Base-by-base conservation (phyloP, 2,329 filamentous ascomycete genomes). In the Penicillium sumatraense region DNA sequence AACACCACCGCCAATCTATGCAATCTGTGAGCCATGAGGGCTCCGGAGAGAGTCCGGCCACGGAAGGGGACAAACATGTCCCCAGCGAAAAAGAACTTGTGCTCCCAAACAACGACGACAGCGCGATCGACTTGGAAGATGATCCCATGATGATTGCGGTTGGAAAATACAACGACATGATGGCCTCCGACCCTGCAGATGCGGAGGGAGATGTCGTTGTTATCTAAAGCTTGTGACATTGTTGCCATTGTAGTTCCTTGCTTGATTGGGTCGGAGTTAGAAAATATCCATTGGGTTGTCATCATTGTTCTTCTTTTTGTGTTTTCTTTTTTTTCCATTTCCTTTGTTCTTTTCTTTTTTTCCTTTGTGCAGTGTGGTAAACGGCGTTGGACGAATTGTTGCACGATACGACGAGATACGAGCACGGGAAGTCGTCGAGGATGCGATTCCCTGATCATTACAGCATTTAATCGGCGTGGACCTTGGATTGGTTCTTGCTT, bases 121-220 rank as follows among this genome's bases (percentile, higher is more conserved):
- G 89, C 65, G 89, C 88, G 1, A 91, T 91, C 57, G 87, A 87
- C 26, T 87, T 91, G 64, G 76, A 76, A 40, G 73, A 77, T 24
- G 75, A 78, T 49, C 74, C 75, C 5, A 73, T 75, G 62, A 59
- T 77, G 52, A 72, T 76, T 46, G 69, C 70, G 6, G 73, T 75
- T 50, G 72, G 71, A 51, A 78, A 79, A 67, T 79, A 78, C 51
- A 73, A 73, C 35, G 75, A 78, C 53, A 78, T 78, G 68, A 75
- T 78, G 60, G 72, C 72, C 27, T 78, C 76, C 14, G 76, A 78
- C 51, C 75, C 76, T 16, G 75, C 75, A 8, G 75, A 77, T 60
- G 75, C 76, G 38, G 74, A 77, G 57, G 75, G 75, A 6, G 75
- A 79, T 64, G 75, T 79, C 53, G 71, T 78, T 53, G 76, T 79